Conservation (phyloP, 306 rosid species). For the Glycine latifolia region DNA sequence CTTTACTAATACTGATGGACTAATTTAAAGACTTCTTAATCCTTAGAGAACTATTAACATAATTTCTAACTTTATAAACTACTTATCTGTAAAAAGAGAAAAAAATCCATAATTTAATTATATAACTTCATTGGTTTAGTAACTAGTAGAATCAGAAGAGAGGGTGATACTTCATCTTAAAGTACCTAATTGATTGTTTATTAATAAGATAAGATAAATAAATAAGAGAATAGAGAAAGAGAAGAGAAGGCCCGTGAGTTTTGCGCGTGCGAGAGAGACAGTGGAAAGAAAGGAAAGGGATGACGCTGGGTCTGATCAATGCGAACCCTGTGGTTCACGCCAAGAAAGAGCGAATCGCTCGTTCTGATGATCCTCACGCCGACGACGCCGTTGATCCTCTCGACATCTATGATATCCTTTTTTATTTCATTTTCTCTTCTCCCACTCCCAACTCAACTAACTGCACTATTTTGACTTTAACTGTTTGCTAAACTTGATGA, state of each 20-base stretch:
- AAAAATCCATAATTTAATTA: too few species aligned
- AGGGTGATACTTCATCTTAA: too few species aligned
- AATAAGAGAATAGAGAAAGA: not conserved
- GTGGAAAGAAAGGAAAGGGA: constrained; percentile 29
- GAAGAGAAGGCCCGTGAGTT: not conserved
- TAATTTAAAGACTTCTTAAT: too few species aligned
- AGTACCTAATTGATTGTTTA: too few species aligned
- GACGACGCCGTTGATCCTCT: constrained; percentile 92
- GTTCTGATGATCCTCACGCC: constrained; percentile 74
- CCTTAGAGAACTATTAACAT: too few species aligned
- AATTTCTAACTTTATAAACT: too few species aligned
- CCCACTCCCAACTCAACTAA: not conserved
- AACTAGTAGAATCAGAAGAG: too few species aligned
- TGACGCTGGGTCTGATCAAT: constrained; percentile 96
- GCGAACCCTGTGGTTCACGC: constrained; percentile 97
- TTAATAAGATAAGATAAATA: too few species aligned
- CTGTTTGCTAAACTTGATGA: not conserved
- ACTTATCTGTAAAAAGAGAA: too few species aligned
- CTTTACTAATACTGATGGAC: too few species aligned
- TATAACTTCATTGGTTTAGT: too few species aligned
- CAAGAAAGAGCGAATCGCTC: constrained; percentile 84
- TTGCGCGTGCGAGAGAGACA: constrained; percentile 4
- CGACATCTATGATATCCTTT: constrained; percentile 96
- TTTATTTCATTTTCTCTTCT: not conserved
- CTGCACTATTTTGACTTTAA: too few species aligned